These are phyloP conservation scores for Macrophomina pseudophaseolina DNA, from an alignment of 2,329 filamentous ascomycete genomes.

Conservation along the genomic window DNA sequence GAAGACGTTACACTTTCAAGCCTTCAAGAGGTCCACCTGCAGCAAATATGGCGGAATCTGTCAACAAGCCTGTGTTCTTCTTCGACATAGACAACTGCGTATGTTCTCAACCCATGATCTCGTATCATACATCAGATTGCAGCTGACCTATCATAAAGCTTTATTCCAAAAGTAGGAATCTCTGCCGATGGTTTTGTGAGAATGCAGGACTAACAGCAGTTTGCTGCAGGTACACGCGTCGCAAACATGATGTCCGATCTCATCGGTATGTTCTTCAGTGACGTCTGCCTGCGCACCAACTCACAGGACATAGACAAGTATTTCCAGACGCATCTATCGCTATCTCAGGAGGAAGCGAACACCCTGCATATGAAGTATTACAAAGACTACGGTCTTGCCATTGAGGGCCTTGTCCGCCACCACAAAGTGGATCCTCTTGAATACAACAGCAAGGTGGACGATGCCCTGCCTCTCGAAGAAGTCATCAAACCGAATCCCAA, in stretches of 20 bases:
- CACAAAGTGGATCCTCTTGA: conserved; percentile 95
- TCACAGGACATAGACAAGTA: conserved; percentile 63
- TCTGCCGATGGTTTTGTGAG: conserved; percentile 34
- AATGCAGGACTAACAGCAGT: conserved; percentile 52
- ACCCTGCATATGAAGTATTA: conserved; percentile 92
- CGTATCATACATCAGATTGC: background rate
- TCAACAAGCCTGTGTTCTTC: conserved; percentile 63
- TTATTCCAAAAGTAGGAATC: conserved; percentile 76
- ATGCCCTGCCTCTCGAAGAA: conserved; percentile 84
- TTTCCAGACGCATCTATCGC: conserved; percentile 71
- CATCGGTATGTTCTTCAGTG: conserved; percentile 58
- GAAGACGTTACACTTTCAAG: background rate
- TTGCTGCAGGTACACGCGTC: conserved; percentile 65
- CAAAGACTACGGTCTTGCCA: conserved; percentile 93
- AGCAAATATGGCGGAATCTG: conserved; percentile 35
- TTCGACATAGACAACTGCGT: conserved; percentile 99
- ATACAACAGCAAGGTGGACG: conserved; percentile 93
- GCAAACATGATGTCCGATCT: conserved; percentile 86
- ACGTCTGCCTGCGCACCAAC: conserved; percentile 56
- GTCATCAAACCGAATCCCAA: conserved; percentile 80
- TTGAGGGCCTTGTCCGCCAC: conserved; percentile 90
- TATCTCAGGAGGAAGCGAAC: conserved; percentile 78
- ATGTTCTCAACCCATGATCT: conserved; percentile 37
- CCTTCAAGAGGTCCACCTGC: background rate
- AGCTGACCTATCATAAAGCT: conserved; percentile 54